Evolutionary conservation across 2,329 filamentous ascomycete genomes (phyloP).

Genomic region (Sphaerostilbella broomeana): DNA sequence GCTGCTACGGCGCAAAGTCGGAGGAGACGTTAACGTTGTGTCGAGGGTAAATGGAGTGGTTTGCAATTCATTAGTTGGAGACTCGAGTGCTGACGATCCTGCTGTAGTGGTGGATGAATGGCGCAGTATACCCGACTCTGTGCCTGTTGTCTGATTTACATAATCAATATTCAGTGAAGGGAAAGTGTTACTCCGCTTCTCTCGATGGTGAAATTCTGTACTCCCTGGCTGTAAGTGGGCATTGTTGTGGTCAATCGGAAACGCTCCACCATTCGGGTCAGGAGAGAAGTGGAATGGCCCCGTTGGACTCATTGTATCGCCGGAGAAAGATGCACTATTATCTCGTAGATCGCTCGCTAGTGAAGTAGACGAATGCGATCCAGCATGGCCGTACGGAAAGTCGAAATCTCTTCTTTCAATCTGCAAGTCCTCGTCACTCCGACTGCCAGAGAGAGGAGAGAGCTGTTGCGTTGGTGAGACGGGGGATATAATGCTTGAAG

Average conservation of each 20-base stretch:
- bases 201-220: conserved; percentile 61
- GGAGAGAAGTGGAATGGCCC: conserved; percentile 72
- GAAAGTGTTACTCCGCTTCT: conserved; percentile 72
- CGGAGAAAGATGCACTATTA: conserved; percentile 54
- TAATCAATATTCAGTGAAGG: conserved; percentile 63
- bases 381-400: conserved; percentile 28
- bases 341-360: conserved; percentile 27
- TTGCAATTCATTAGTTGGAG: conserved; percentile 41
- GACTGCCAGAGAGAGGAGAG: conserved; percentile 63
- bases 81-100: conserved; percentile 47
- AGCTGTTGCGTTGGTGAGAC: conserved; percentile 60
- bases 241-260: conserved; percentile 38
- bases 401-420: conserved; percentile 26
- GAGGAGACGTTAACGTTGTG: conserved; percentile 35
- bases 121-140: conserved; percentile 45
- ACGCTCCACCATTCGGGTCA: conserved; percentile 62
- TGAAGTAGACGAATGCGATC: conserved; percentile 30
- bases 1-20: conserved; percentile 27
- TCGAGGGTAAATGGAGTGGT: conserved; percentile 38
- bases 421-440: conserved; percentile 63
- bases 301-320: conserved; percentile 64
- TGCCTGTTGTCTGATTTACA: conserved; percentile 34
- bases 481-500: conserved; percentile 59
- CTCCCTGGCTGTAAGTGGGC: conserved; percentile 27
- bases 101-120: conserved; percentile 42